Base-by-base conservation (phyloP, 2,329 filamentous ascomycete genomes). In the Aspergillus sp. region DNA sequence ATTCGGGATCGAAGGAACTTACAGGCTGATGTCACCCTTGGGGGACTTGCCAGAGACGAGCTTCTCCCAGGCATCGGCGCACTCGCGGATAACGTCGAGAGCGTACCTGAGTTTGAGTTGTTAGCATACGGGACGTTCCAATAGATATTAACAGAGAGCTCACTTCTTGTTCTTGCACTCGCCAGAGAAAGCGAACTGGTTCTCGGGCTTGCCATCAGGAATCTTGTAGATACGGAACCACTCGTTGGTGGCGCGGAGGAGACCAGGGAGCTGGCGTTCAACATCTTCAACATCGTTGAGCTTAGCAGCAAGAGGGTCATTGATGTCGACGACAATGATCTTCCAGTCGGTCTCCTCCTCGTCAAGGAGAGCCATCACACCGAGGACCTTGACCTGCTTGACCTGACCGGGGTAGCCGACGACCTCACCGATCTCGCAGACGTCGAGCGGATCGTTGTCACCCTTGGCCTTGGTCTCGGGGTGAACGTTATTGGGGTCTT, bases 191-290 rank as follows among this genome's bases (percentile, higher is more conserved):
- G 93, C 93, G 69, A 98, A 98, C 79, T 97, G 93, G 84, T 98
- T 98, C 86, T 98, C 93, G 65, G 91, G 90, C 90, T 98, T 98
- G 81, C 93, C 93, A 70, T 98, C 93, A 69, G 93, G 93, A 76
- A 98, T 98, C 83, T 98, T 98, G 86, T 98, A 98, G 83, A 98
- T 98, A 74, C 93, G 90, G 90, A 98, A 98, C 93, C 93, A 98
- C 81, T 98, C 93, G 70, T 98, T 98, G 70, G 91, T 97, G 69
- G 93, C 93, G 61, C 93, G 87, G 71, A 98, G 82, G 51, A 98
- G 88, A 63, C 93, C 93, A 52, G 93, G 93, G 50, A 98, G 85
- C 79, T 97, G 93, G 69, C 91, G 86, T 83, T 98, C 93, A 61
- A 98, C 93, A 70, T 98, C 93, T 82, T 97, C 93, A 56, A 97